Evolutionary conservation across 2,329 filamentous ascomycete species (phyloP).

Genomic region (Aotearoamyces nothofagi): DNA sequence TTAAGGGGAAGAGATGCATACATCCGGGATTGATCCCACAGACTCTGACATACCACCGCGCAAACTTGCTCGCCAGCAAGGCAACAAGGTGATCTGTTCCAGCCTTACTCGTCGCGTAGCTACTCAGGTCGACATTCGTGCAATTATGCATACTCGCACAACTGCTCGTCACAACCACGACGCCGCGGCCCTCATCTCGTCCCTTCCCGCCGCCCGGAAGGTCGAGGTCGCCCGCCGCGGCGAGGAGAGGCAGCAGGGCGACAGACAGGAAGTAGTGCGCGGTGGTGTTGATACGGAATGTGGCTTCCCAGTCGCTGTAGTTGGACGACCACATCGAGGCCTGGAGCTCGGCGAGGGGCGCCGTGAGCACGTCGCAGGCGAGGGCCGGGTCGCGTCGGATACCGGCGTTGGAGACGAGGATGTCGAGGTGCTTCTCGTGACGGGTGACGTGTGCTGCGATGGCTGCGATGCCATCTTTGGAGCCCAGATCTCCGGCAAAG

Average conservation of each 20-base stretch:
- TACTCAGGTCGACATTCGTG: constrained; percentile 35
- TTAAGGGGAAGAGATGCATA: constrained; percentile 13
- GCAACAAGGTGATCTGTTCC: constrained; percentile 34
- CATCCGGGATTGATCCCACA: constrained; percentile 28
- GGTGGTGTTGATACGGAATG: constrained; percentile 31
- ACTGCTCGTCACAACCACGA: constrained; percentile 31
- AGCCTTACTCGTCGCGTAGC: constrained; percentile 34
- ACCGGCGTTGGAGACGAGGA: constrained; percentile 32
- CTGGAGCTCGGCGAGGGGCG: constrained; percentile 26
- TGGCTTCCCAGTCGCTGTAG: constrained; percentile 27
- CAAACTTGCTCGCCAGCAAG: constrained; percentile 32
- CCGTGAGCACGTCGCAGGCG: constrained; percentile 27
- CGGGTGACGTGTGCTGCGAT: constrained; percentile 19
- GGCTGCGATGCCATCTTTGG: constrained; percentile 24
- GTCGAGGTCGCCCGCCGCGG: constrained; percentile 20
- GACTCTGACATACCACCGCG: constrained; percentile 26
- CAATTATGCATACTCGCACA: constrained; percentile 36
- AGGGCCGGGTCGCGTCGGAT: constrained; percentile 28
- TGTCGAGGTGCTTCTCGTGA: constrained; percentile 27
- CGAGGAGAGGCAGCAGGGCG: constrained; percentile 28
- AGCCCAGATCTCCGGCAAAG: constrained; percentile 23
- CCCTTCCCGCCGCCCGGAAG: constrained; percentile 16
- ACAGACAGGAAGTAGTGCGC: constrained; percentile 34
- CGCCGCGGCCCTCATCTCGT: constrained; percentile 26
- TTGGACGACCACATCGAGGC: constrained; percentile 29